These are phyloP conservation scores for Trichoderma arundinaceum DNA, from an alignment of 2,329 filamentous ascomycete species.

Conservation along the genomic window DNA sequence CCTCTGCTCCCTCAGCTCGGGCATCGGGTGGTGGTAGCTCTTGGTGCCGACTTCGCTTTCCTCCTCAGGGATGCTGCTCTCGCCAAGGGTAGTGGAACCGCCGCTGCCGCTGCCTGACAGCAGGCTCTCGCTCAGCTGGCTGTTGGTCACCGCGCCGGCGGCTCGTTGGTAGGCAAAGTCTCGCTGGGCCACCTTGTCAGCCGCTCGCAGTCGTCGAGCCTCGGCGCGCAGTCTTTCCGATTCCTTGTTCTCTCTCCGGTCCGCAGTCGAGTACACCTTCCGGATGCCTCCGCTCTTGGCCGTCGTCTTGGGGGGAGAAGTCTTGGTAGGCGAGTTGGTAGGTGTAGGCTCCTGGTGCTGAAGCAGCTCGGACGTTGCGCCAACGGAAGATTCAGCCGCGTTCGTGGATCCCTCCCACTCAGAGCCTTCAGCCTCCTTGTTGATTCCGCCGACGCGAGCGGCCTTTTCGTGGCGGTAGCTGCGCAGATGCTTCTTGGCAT, in stretches of 20 bases:
- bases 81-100: constrained; percentile 34
- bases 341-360: constrained; percentile 62
- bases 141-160: constrained; percentile 42
- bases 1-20: constrained; percentile 52
- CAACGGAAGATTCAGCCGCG: constrained; percentile 69
- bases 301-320: constrained; percentile 53
- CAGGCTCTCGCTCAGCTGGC: constrained; percentile 43
- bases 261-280: constrained; percentile 66
- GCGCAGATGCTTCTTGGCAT: constrained; percentile 71
- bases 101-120: constrained; percentile 37
- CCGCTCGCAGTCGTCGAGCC: constrained; percentile 60
- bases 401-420: constrained; percentile 76
- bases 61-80: constrained; percentile 31
- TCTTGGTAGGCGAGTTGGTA: constrained; percentile 35
- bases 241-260: constrained; percentile 59
- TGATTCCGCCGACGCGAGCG: constrained; percentile 87
- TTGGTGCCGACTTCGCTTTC: constrained; percentile 61
- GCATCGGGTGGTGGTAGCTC: constrained; percentile 62
- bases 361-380: constrained; percentile 64
- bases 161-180: constrained; percentile 62
- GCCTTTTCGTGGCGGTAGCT: constrained; percentile 86
- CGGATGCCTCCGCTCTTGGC: constrained; percentile 55
- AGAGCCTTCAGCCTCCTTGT: constrained; percentile 78
- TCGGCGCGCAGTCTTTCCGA: constrained; percentile 62
- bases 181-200: constrained; percentile 53